Evolutionary conservation across 164 flowering plant species (phyloP).

Genomic region (Chimonanthus praecox): DNA sequence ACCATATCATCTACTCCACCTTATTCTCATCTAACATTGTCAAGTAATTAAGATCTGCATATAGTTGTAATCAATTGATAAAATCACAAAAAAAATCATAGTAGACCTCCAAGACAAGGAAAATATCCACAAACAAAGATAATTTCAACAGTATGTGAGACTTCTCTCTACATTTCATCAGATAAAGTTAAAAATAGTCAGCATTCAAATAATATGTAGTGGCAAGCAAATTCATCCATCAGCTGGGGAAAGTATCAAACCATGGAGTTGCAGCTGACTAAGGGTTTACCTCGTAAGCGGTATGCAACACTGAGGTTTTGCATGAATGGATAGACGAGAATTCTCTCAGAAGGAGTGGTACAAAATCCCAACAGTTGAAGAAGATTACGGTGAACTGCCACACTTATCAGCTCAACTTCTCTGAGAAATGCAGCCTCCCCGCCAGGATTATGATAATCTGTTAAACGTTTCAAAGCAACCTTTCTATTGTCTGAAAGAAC

Average conservation of each 20-base stretch:
- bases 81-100: too few relatives aligned
- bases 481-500: conserved; percentile 28
- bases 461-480: conserved; percentile 61
- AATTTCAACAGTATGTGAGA: too few relatives aligned
- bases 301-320: conserved; percentile 52
- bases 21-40: too few relatives aligned
- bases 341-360: conserved; percentile 42
- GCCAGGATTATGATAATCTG: conserved; percentile 42
- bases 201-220: too few relatives aligned
- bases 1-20: too few relatives aligned
- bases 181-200: too few relatives aligned
- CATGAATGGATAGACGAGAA: conserved; percentile 55
- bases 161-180: too few relatives aligned
- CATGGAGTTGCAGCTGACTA: not conserved
- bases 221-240: not conserved
- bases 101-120: too few relatives aligned
- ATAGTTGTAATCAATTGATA: too few relatives aligned
- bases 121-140: too few relatives aligned
- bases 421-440: conserved; percentile 56
- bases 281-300: conserved; percentile 35
- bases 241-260: not conserved
- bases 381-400: conserved; percentile 52
- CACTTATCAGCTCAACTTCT: conserved; percentile 49
- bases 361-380: conserved; percentile 47
- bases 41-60: too few relatives aligned